phyloP scores from a whole-genome alignment of 2,329 filamentous ascomycete species.

The Neopestalotiopsis clavispora region DNA sequence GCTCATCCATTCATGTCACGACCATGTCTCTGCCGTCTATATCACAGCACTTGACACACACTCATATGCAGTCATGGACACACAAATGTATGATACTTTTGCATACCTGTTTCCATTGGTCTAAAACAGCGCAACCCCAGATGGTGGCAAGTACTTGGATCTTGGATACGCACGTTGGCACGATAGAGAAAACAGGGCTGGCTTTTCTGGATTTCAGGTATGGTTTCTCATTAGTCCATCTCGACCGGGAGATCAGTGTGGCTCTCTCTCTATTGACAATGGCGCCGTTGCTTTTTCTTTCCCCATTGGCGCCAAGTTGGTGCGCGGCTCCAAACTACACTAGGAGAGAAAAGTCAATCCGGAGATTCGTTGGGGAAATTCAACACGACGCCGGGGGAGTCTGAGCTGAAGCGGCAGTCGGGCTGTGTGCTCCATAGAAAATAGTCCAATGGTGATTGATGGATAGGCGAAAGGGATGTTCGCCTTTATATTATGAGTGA shows the following conservation, averaged over 20 bases:
- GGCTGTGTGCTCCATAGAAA: neutral
- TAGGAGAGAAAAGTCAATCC: neutral
- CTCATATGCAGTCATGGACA: neutral
- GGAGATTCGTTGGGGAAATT: constrained; percentile 11
- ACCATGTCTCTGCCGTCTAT: neutral
- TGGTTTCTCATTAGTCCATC: neutral
- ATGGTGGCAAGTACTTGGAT: neutral
- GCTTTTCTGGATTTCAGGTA: neutral
- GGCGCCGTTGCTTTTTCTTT: neutral
- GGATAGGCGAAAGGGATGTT: neutral
- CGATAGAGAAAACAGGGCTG: neutral
- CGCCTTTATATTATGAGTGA: neutral
- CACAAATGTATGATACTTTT: neutral
- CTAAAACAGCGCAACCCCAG: neutral
- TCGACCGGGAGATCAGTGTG: neutral
- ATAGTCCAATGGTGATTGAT: neutral
- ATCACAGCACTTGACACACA: neutral
- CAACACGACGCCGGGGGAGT: neutral
- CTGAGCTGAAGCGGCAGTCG: neutral
- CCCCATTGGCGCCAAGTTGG: neutral
- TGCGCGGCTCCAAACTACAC: neutral
- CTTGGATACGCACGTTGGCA: neutral
- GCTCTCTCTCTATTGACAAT: neutral
- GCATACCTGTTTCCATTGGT: neutral
- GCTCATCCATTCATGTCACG: neutral